Conservation (phyloP, 1,284 basidiomycete genomes). For the Microbotryomycetes sp. region DNA sequence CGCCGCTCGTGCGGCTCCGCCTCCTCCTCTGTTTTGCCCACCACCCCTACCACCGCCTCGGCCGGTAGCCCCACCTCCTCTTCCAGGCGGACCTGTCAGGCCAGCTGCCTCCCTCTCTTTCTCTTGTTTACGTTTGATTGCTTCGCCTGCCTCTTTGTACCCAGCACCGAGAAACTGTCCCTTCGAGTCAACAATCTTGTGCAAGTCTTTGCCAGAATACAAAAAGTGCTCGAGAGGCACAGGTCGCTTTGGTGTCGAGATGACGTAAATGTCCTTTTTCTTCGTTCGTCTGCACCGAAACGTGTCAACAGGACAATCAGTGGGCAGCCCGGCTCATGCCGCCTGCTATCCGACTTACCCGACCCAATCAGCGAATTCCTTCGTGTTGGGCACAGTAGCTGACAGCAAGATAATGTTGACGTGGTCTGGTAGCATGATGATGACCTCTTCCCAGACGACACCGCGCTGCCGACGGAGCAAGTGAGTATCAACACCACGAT, state of each 20-base stretch:
- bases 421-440: conserved; percentile 97
- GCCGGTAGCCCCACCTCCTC: conserved; percentile 50
- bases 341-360: conserved; percentile 67
- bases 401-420: conserved; percentile 94
- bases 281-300: conserved; percentile 70
- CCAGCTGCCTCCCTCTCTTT: conserved; percentile 94
- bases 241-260: conserved; percentile 91
- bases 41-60: conserved; percentile 67
- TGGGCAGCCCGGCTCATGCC: neutral
- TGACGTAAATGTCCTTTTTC: conserved; percentile 99
- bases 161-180: conserved; percentile 70
- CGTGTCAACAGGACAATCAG: neutral
- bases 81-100: conserved; percentile 59
- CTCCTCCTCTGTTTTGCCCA: conserved; percentile 45
- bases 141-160: conserved; percentile 85
- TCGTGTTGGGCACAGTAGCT: conserved; percentile 96
- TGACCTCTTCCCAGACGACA: conserved; percentile 99
- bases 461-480: conserved; percentile 66
- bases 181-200: conserved; percentile 84
- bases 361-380: conserved; percentile 99
- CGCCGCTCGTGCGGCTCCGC: conserved; percentile 37
- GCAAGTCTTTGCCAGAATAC: conserved; percentile 82
- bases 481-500: neutral
- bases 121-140: conserved; percentile 86
- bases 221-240: conserved; percentile 96